phyloP scores from a whole-genome alignment of 306 rosid genomes.

The Lotus japonicus region DNA sequence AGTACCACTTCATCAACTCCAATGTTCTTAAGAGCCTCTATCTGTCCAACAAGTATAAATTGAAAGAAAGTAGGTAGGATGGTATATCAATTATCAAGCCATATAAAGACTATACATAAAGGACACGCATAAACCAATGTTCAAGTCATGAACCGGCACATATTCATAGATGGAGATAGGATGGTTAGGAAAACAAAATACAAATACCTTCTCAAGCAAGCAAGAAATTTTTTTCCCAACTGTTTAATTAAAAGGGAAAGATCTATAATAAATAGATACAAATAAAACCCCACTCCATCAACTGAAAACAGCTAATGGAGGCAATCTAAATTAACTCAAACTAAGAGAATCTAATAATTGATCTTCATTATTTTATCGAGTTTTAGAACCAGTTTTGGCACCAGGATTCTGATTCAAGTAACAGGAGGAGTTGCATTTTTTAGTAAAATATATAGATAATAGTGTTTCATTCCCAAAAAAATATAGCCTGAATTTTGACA shows the following conservation, averaged over 20 bases:
- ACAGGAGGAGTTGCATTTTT: background rate
- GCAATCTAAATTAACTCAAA: background rate
- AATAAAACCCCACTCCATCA: background rate
- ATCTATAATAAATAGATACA: background rate
- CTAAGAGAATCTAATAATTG: background rate
- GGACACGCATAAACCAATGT: background rate
- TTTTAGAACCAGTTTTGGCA: slow-evolving; percentile 9
- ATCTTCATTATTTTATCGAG: background rate
- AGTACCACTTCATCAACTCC: slow-evolving; percentile 94
- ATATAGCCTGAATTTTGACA: background rate
- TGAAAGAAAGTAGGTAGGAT: background rate
- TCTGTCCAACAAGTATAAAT: slow-evolving; percentile 40
- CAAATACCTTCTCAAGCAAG: slow-evolving; percentile 15
- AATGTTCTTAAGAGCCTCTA: slow-evolving; percentile 92
- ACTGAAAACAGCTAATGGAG: background rate
- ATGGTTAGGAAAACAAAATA: slow-evolving; percentile 1
- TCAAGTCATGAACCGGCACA: background rate
- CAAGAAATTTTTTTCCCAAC: background rate
- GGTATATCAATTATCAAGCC: background rate
- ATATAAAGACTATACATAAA: background rate
- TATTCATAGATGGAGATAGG: background rate
- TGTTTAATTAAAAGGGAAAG: background rate
- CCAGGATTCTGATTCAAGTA: background rate
- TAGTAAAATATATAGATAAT: background rate
- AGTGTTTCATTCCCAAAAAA: background rate